Base-by-base conservation (phyloP, 257 asterid species). In the Echium plantagineum region DNA sequence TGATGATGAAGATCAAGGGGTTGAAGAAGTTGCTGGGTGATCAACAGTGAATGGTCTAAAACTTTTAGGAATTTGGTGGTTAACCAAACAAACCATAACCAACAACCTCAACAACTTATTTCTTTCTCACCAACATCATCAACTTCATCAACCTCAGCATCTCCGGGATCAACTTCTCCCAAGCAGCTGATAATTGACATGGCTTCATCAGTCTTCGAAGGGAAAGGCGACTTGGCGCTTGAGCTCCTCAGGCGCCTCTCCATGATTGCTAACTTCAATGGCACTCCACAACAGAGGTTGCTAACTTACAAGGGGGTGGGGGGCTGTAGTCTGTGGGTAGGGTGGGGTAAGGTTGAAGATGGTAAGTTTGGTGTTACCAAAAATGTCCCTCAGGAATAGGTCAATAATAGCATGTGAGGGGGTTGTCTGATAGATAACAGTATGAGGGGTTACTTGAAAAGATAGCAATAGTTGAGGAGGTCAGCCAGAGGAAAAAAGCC, bases 241-340 rank as follows among this genome's bases (percentile, higher is more conserved):
- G 95, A 89, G 35, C 72, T 80, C 46, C 84, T 89, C 94, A 86
- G 89, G 89, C 95, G 91, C 86, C 85, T 89, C 32, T 68, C 70
- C 52, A 86, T 74, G 58, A 63, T 74, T 38, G 78, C 78, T n/a
- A 84, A 84, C 73, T 49, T 65, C 10, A 70, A 58, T 7, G 97
- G 95, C 1, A 78, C 73, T 58, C 63, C 94, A 0, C 88, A 81
- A 47, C 95, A 89, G 77, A 70, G 85, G 77, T 67, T 85, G 59
- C 67, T 80, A 3, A 62, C 74, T 1, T 76, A 76, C 72, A 69
- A 72, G 75, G 59, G n/a, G n/a, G n/a, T n/a, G n/a, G n/a, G n/a
- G n/a, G n/a, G n/a, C n/a, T n/a, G n/a, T n/a, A n/a, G n/a, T n/a
- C n/a, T n/a, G n/a, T n/a, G n/a, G n/a, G n/a, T n/a, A n/a, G n/a